Conservation (phyloP, 2,329 filamentous ascomycete genomes). For the Trichophyton verrucosum region DNA sequence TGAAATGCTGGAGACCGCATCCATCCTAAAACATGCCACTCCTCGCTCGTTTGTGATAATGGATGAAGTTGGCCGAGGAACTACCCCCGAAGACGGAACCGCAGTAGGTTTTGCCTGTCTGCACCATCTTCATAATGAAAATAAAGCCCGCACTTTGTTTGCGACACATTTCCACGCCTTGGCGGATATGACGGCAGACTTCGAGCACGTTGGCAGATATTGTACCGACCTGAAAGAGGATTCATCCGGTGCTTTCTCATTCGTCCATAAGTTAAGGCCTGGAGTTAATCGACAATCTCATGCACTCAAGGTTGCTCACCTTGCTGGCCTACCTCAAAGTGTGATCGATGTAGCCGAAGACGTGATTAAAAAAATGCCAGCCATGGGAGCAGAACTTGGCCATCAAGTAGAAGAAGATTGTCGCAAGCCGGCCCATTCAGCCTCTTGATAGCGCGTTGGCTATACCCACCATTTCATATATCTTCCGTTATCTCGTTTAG, state of each 20-base stretch:
- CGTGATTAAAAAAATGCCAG: conserved; percentile 36
- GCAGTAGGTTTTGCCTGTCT: conserved; percentile 84
- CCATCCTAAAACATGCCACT: conserved; percentile 77
- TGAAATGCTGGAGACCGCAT: conserved; percentile 93
- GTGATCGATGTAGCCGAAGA: conserved; percentile 56
- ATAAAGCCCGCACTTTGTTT: conserved; percentile 70
- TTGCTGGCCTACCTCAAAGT: conserved; percentile 67
- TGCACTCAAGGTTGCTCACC: conserved; percentile 80
- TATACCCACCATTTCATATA: neutral
- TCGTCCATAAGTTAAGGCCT: conserved; percentile 66
- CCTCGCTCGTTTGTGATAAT: conserved; percentile 84
- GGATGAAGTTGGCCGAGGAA: conserved; percentile 94
- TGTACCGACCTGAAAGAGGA: conserved; percentile 84
- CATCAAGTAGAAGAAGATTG: neutral
- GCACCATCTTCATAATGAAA: conserved; percentile 67
- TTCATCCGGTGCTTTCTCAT: conserved; percentile 57
- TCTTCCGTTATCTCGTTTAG: neutral
- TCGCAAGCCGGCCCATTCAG: neutral
- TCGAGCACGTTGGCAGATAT: conserved; percentile 55
- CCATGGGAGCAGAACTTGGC: neutral
- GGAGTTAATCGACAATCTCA: conserved; percentile 82
- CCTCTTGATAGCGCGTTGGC: neutral
- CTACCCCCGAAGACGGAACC: conserved; percentile 80
- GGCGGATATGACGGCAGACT: conserved; percentile 57
- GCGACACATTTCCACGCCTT: conserved; percentile 89